Evolutionary conservation across 441 rosid species (phyloP), one percentile per base, ranked within the genome.

Genomic region (Erodium moschatum): DNA sequence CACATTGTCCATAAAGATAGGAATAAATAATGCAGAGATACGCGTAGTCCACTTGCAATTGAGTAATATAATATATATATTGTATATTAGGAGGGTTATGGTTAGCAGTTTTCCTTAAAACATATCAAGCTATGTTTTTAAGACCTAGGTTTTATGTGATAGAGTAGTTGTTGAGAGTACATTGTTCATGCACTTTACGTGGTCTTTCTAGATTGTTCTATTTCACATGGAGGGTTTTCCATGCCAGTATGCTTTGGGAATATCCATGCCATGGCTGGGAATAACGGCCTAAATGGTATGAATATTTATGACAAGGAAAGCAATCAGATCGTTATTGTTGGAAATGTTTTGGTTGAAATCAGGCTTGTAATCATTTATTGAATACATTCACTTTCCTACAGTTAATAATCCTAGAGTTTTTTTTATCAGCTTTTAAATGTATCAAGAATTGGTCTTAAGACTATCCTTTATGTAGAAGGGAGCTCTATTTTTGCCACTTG

Each of bases 121-220:
- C 27, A 21, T 58, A 56, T 20, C 27, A 16, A 16, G 62, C 27
- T 56, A 31, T 58, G 64, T 20, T 58, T 58, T 58, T 19, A 58
- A 58, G 64, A 58, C 13, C 64, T 9, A 58, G 64, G 64, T 20
- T 58, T 20, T 58, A 20, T 58, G 64, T 58, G 64, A 58, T 56
- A 56, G 64, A 58, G 12, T 58, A 19, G 64, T 58, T 21, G 1
- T 24, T 29, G 31, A 35, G 40, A 58, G 29, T 10, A 58, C 64
- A 58, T 58, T 58, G 62, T 56, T 18, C 19, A 58, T 19, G 64
- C 21, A 9, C 29, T 12, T 58, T 20, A 21, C 8, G 29, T 20
- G 31, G 29, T 58, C 64, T 58, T 44, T 44, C 50, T 44, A 44
- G 50, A 44, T 44, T 10, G 62, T 58, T 58, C 31, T 58, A 58